Evolutionary conservation across 805 yeast genomes (phyloP).

Genomic region (Kluyveromyces starmeri): DNA sequence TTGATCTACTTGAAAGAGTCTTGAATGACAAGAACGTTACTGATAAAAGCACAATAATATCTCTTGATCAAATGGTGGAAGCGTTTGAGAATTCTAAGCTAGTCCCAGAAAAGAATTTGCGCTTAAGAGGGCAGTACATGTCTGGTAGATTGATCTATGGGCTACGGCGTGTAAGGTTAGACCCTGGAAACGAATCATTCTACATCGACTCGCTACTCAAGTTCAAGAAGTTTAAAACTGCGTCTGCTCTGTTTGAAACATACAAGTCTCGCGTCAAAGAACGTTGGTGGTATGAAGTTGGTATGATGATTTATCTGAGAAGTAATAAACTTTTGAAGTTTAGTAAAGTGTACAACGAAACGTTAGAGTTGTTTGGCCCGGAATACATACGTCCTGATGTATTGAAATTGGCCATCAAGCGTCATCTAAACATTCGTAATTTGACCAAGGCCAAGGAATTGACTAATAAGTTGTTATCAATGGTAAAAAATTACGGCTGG

Average conservation of each 20-base stretch:
- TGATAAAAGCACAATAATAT: constrained; percentile 9
- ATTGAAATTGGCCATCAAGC: constrained; percentile 29
- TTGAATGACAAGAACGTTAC: constrained; percentile 7
- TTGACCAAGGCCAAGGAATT: constrained; percentile 27
- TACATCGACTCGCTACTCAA: constrained; percentile 38
- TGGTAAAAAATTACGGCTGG: constrained; percentile 24
- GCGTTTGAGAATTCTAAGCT: constrained; percentile 36
- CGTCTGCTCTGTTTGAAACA: constrained; percentile 31
- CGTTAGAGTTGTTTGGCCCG: constrained; percentile 20
- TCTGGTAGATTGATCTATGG: constrained; percentile 38
- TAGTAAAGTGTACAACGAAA: constrained; percentile 26
- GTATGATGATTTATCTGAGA: constrained; percentile 34
- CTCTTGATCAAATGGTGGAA: constrained; percentile 29
- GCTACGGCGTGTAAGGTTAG: constrained; percentile 36
- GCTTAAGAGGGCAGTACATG: constrained; percentile 30
- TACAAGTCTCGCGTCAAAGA: constrained; percentile 32
- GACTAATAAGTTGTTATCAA: constrained; percentile 22
- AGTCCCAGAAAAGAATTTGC: constrained; percentile 25
- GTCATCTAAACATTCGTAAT: constrained; percentile 23
- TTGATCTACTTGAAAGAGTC: constrained; percentile 15
- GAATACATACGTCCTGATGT: constrained; percentile 33
- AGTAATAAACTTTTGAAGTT: constrained; percentile 31
- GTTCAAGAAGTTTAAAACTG: constrained; percentile 29
- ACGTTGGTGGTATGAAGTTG: constrained; percentile 47
- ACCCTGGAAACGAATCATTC: constrained; percentile 42